Conservation (phyloP, 2,329 filamentous ascomycete species). For the Torrubiella hemipterigena region DNA sequence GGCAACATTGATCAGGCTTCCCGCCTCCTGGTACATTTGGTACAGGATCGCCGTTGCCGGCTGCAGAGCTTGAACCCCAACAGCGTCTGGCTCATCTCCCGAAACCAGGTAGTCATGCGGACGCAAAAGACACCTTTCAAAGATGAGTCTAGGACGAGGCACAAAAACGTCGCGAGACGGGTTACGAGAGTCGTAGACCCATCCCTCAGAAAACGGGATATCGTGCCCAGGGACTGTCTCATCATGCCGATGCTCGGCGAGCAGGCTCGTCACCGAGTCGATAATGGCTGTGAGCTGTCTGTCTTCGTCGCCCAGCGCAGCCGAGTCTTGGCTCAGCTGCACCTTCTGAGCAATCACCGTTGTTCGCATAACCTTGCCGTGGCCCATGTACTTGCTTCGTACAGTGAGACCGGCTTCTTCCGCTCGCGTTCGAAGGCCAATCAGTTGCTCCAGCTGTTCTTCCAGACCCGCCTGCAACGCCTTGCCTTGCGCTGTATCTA, state of each 20-base stretch:
- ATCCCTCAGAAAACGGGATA: slow-evolving; percentile 56
- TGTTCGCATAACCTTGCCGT: slow-evolving; percentile 58
- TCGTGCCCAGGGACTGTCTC: slow-evolving; percentile 19
- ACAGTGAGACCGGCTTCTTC: slow-evolving; percentile 37
- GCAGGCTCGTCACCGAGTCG: slow-evolving; percentile 27
- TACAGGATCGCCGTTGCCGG: slow-evolving; percentile 66
- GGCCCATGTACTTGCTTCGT: slow-evolving; percentile 64
- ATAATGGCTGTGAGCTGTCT: slow-evolving; percentile 57
- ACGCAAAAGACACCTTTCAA: slow-evolving; percentile 59
- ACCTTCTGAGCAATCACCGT: slow-evolving; percentile 75
- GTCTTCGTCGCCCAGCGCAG: slow-evolving; percentile 58
- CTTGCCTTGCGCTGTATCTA: slow-evolving; percentile 18
- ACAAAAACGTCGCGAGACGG: slow-evolving; percentile 65
- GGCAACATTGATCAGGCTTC: slow-evolving; percentile 63
- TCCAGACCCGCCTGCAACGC: slow-evolving; percentile 21
- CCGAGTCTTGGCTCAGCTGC: slow-evolving; percentile 63
- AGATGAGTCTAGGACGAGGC: slow-evolving; percentile 55
- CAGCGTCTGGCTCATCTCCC: slow-evolving; percentile 46
- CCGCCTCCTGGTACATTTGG: slow-evolving; percentile 67
- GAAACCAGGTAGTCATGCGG: slow-evolving; percentile 70
- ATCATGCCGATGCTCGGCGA: slow-evolving; percentile 14
- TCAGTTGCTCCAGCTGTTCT: slow-evolving; percentile 32
- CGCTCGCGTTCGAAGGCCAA: slow-evolving; percentile 31
- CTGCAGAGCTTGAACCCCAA: slow-evolving; percentile 45
- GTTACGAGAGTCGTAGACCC: slow-evolving; percentile 60